Evolutionary conservation across 331 rosid genomes (phyloP), one percentile per base, ranked within the genome.

Genomic region (Stylosanthes scabra): DNA sequence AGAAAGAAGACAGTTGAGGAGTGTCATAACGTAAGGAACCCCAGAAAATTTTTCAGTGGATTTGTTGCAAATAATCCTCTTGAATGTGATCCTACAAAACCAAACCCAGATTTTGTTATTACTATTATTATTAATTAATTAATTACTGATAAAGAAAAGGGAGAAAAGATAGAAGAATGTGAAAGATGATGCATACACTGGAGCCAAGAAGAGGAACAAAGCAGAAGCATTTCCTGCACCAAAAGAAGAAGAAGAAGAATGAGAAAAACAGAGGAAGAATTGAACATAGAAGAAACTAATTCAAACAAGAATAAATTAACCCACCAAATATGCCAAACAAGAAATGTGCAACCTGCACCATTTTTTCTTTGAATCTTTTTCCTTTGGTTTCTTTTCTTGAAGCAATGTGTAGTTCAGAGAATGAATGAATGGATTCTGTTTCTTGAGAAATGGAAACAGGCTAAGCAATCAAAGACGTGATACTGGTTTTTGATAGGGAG

Each of bases 141-240:
- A n/a, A 62, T 59, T 66, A 51, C 41, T n/a, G 12, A 46, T 9
- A 41, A 45, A 59, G 6, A 0, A 9, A 14, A 14, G 11, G 1
- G 25, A 9, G 4, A 25, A 11, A 42, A 15, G n/a, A n/a, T n/a
- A 9, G 1, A 37, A 61, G 7, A 37, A 34, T 8, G 65, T 15
- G 47, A 50, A n/a, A n/a, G n/a, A n/a, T 44, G 70, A 25, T 41
- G 55, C 88, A 49, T 89, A 93, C 99, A 77, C 70, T 20, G 99
- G 99, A 16, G 99, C 63, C 79, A 95, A 79, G 93, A 90, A 95
- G 89, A 95, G 99, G 85, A 95, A 95, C 66, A 95, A 68, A 77
- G 97, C 99, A 7, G 89, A 80, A 28, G 74, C 96, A 86, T 95
- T 95, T 42, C 99, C 99, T 95, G 84, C 31, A 66, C 44, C 12